Base-by-base conservation (phyloP, 2,329 filamentous ascomycete genomes). In the Cladosporium sp. region DNA sequence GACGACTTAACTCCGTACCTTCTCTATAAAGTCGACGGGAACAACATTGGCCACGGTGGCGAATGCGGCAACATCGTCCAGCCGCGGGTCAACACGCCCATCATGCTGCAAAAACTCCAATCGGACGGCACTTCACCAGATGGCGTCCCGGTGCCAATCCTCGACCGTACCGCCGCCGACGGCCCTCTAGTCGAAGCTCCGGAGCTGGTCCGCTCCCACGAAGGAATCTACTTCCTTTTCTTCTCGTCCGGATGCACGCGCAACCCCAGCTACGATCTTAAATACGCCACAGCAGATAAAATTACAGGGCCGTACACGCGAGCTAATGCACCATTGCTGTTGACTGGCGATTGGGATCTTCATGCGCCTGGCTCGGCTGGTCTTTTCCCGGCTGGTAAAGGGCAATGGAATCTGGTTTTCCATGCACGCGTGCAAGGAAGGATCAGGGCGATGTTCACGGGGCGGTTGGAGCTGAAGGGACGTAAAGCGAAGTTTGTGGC, bases 111-210 rank as follows among this genome's bases (percentile, higher is more conserved):
- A 59, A 72, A 69, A 51, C 71, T 77, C 70, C 14, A 67, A 18
- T 24, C 64, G 21, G 73, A 77, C 65, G 76, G 73, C 38, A 52
- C 74, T 15, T 75, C 75, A 10, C 66, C 68, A 5, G 65, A 68
- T 14, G 74, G 70, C 28, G 64, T 65, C 1, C 64, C 74, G 1
- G 59, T 71, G 28, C 65, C 69, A 47, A 73, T 78, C 59, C 69
- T 78, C 4, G 68, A 75, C 66, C 74, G 73, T 61, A 71, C 32
- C 38, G 61, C 38, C 1, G 59, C 59, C 5, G 76, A 78, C 51
- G 76, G 76, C 0, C 76, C 76, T 1, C 70, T 78, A 4, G 72
- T 78, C 55, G 76, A 78, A 70, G 76, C 76, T 3, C 76, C 76
- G 2, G 68, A 67, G 15, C 68, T 78, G 26, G 61, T 74, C 10